A percentile compares a stretch with the other conserved stretches of the same genome.
Conservation (phyloP, 2,329 filamentous ascomycete genomes). For the Aplosporella prunicola region DNA sequence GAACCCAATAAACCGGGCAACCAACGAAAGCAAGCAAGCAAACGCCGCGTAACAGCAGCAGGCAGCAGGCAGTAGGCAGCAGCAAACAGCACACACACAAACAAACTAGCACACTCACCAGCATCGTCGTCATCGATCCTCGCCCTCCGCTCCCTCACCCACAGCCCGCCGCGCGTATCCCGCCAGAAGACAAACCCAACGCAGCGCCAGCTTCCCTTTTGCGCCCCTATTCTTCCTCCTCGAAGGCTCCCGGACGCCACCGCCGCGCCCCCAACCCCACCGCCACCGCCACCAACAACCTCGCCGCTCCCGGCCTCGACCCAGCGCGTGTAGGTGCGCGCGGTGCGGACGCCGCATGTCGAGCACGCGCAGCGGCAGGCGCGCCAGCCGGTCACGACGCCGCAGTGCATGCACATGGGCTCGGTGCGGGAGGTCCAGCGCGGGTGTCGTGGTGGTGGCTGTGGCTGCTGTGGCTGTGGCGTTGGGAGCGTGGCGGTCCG, state of each 20-base stretch:
- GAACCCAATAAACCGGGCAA: too few species aligned
- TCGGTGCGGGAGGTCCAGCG: slow-evolving; percentile 19
- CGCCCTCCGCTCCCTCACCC: slow-evolving; percentile 20
- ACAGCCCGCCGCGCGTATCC: slow-evolving; percentile 9
- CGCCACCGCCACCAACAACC: too few species aligned
- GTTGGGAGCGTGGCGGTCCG: slow-evolving; percentile 15
- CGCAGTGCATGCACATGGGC: slow-evolving; percentile 28
- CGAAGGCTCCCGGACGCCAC: not conserved
- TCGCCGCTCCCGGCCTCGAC: not conserved
- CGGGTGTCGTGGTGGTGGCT: not conserved
- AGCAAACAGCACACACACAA: too few species aligned
- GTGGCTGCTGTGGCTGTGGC: not conserved
- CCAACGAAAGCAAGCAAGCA: too few species aligned
- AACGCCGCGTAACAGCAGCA: too few species aligned
- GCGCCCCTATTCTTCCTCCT: not conserved
- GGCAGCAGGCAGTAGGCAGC: too few species aligned
- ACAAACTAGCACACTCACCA: too few species aligned
- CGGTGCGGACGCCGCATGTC: slow-evolving; percentile 20
- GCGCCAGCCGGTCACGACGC: slow-evolving; percentile 19
- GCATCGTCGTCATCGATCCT: not conserved
- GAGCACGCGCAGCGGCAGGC: slow-evolving; percentile 23
- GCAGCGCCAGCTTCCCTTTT: slow-evolving; percentile 3
- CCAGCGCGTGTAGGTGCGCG: slow-evolving; percentile 24
- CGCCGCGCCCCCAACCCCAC: not conserved
- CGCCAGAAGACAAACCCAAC: slow-evolving; percentile 5